Base-by-base conservation (phyloP, 192 early-diverging fungal genomes). In the Neocallimastix lanati region DNA sequence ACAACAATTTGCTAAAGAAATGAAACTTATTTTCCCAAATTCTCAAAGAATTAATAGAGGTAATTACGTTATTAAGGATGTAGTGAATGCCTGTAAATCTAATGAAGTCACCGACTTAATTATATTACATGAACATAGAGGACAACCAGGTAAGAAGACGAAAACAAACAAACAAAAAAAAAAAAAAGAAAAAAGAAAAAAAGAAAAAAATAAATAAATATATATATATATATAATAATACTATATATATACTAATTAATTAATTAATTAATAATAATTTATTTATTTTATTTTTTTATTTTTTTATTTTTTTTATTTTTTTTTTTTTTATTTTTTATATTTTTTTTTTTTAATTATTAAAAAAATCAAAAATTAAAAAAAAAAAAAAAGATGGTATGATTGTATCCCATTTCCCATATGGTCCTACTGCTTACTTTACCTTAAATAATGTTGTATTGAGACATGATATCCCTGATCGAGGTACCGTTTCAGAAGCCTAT, bases 11-110 rank as follows among this genome's bases (percentile, higher is more conserved):
- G 89, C 96, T 81, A 99, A 99, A 84, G 97, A 99, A 86, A 94
- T 99, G 92, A 90, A 95, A 18, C 89, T 97, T 50, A 87, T 96
- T 18, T 93, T 99, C 79, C 97, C 97, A 76, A 96, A 96, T 85
- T 94, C 96, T 76, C 96, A 98, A 84, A 90, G 95, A 82, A 96
- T 99, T 83, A 99, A 99, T 87, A 92, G 97, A 82, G 97, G 97
- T 83, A 92, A 92, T 84, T 95, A 97, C 83, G 94, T 98, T 29
- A 91, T 97, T 82, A 92, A 95, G 82, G 96, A 99, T 78, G 92
- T 99, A 79, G 95, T 96, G 18, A 95, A 98, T 81, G 96, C 96
- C 7, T 99, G 97, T 86, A 88, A 91, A 84, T 85, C 90, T 76
- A 97, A 96, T 84, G 95, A 97, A 76, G 95, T 96, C 27, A 96